Evolutionary conservation across 2,329 filamentous ascomycete species (phyloP).

Genomic region (Neonectria sp.): DNA sequence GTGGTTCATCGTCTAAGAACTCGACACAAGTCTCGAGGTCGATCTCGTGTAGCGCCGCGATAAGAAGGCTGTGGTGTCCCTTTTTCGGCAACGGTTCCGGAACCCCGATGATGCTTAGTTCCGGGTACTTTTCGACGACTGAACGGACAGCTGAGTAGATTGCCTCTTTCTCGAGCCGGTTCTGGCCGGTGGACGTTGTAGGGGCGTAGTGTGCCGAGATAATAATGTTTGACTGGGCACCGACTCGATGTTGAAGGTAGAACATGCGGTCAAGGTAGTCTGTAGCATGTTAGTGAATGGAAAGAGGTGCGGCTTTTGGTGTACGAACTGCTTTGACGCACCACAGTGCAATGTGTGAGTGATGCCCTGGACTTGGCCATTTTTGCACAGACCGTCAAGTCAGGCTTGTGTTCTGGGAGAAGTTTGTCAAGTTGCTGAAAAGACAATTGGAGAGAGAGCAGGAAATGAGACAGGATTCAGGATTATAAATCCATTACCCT

Average conservation of each 20-base stretch:
- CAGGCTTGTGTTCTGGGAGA: no score
- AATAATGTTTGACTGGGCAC: constrained; percentile 36
- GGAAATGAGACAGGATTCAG: not conserved
- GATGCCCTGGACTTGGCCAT: not conserved
- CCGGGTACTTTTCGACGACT: constrained; percentile 24
- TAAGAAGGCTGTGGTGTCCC: constrained; percentile 8
- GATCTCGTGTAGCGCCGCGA: constrained; percentile 31
- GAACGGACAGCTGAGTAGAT: constrained; percentile 25
- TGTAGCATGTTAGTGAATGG: not conserved
- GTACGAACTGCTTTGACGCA: constrained; percentile 28
- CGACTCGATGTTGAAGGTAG: constrained; percentile 37
- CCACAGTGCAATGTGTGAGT: constrained; percentile 15
- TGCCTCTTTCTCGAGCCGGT: constrained; percentile 8
- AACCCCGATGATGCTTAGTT: constrained; percentile 24
- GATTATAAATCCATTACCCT: not conserved
- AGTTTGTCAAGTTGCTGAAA: not conserved
- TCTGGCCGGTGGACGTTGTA: no score
- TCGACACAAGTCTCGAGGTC: constrained; percentile 36
- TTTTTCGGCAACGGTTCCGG: not conserved
- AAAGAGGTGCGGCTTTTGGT: not conserved
- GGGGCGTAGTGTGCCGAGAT: constrained; percentile 37
- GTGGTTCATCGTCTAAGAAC: constrained; percentile 2
- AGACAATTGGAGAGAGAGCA: not conserved
- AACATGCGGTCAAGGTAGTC: constrained; percentile 38
- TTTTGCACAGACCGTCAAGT: not conserved